These are phyloP conservation scores for Boletus barrowsii DNA, from an alignment of 768 basidiomycete species.

Conservation along the genomic window DNA sequence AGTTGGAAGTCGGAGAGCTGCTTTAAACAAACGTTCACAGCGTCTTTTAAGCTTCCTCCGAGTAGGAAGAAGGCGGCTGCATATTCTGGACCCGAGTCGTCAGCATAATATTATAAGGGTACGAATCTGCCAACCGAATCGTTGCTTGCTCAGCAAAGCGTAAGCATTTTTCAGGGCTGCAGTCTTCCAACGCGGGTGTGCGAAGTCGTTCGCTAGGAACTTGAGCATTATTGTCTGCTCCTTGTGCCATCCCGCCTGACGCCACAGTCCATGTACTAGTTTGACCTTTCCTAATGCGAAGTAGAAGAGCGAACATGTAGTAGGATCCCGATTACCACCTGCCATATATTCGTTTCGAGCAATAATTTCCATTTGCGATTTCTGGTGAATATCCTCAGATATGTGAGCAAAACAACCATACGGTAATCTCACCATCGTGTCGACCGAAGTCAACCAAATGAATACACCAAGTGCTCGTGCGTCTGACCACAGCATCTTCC, in stretches of 20 bases:
- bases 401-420: neutral
- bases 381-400: slow-evolving; percentile 42
- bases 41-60: slow-evolving; percentile 84
- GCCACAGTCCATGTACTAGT: slow-evolving; percentile 92
- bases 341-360: slow-evolving; percentile 93
- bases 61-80: slow-evolving; percentile 98
- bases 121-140: slow-evolving; percentile 65
- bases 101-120: neutral
- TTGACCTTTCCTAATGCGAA: slow-evolving; percentile 92
- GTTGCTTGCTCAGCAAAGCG: slow-evolving; percentile 83
- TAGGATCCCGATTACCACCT: slow-evolving; percentile 85
- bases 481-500: slow-evolving; percentile 88
- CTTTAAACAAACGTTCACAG: slow-evolving; percentile 84
- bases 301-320: slow-evolving; percentile 85
- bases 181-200: slow-evolving; percentile 78
- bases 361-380: slow-evolving; percentile 77
- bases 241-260: slow-evolving; percentile 90
- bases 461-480: slow-evolving; percentile 84
- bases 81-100: slow-evolving; percentile 61
- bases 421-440: slow-evolving; percentile 61
- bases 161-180: slow-evolving; percentile 97
- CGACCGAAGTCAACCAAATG: slow-evolving; percentile 80
- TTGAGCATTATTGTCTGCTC: slow-evolving; percentile 89
- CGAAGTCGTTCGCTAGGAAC: slow-evolving; percentile 90
- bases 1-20: slow-evolving; percentile 90